Evolutionary conservation across 371 early-diverging fungal species (phyloP), one percentile per base, ranked within the genome.

Genomic region (Synchytrium microbalum): DNA sequence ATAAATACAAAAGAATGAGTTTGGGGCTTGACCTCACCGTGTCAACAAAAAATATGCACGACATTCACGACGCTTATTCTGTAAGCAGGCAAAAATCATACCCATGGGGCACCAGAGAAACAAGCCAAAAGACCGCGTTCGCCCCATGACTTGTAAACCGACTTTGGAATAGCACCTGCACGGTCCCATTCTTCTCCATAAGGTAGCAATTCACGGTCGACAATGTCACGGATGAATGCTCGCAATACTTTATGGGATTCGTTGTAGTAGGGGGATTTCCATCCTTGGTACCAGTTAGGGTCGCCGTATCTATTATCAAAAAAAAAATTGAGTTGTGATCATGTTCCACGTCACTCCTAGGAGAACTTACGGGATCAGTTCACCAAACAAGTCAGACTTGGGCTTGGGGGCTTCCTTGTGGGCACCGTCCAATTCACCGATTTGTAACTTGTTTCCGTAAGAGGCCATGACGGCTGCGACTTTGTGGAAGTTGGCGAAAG

Each of bases 191-290:
- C 89, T 69, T 86, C 84, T 63, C 84, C 81, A 72, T 75, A 86
- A 24, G 92, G 91, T 81, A 86, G 89, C 61, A 92, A 77, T 66
- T 93, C n/a, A n/a, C n/a, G n/a, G n/a, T n/a, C n/a, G n/a, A n/a
- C n/a, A n/a, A n/a, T n/a, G n/a, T n/a, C n/a, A n/a, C n/a, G n/a
- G n/a, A n/a, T n/a, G n/a, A n/a, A n/a, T n/a, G n/a, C n/a, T n/a
- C n/a, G n/a, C n/a, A n/a, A n/a, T n/a, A n/a, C n/a, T n/a, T n/a
- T n/a, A n/a, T n/a, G n/a, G n/a, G n/a, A n/a, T n/a, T 51, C 52
- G 16, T 51, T 51, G 52, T 51, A 51, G 52, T 16, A 51, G 16
- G 52, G 52, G 16, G 52, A 16, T n/a, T 16, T 16, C 57, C 23
- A 58, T 16, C 57, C 23, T 23, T 58, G 57, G 57, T 58, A 58